Evolutionary conservation across 2,329 filamentous ascomycete species (phyloP).

Genomic region (Stylonectria norvegica): DNA sequence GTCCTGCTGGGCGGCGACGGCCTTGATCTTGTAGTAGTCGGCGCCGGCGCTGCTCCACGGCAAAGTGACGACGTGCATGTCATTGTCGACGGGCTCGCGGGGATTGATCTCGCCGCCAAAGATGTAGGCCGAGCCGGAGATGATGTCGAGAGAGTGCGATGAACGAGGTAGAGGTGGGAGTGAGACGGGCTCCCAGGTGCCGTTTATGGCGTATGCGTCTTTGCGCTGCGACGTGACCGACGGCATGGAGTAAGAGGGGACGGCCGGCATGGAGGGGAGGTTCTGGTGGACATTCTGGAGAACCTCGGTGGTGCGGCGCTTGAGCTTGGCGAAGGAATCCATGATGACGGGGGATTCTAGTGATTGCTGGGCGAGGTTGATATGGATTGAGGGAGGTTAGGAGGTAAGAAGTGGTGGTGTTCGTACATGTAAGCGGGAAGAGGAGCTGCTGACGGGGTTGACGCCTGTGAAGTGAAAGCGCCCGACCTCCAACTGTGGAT

Average conservation of each 20-base stretch:
- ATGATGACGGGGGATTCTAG: slow-evolving; percentile 13
- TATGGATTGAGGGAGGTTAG: slow-evolving; percentile 1
- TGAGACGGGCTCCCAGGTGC: slow-evolving; percentile 59
- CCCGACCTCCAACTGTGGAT: slow-evolving; percentile 5
- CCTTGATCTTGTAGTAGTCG: slow-evolving; percentile 57
- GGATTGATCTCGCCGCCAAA: slow-evolving; percentile 74
- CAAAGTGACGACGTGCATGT: slow-evolving; percentile 64
- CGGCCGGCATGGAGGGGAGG: slow-evolving; percentile 36
- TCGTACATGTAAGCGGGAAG: slow-evolving; percentile 1
- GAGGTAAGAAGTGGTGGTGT: not conserved
- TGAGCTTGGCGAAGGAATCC: slow-evolving; percentile 52
- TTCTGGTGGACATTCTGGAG: slow-evolving; percentile 49
- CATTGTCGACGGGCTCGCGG: slow-evolving; percentile 67
- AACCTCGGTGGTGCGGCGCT: slow-evolving; percentile 54
- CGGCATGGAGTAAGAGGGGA: slow-evolving; percentile 9
- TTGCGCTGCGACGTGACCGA: slow-evolving; percentile 16
- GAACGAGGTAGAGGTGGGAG: slow-evolving; percentile 62
- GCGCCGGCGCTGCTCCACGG: slow-evolving; percentile 55
- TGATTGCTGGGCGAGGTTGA: slow-evolving; percentile 3
- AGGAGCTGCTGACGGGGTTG: not conserved
- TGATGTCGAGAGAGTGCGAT: slow-evolving; percentile 66
- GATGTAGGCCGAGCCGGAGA: slow-evolving; percentile 57
- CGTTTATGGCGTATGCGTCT: slow-evolving; percentile 42
- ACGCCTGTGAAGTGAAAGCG: no score
- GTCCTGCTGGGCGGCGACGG: slow-evolving; percentile 40